Percentiles rank a stretch among this genome's conserved stretches.
Evolutionary conservation across 2,329 filamentous ascomycete species (phyloP).

Genomic region (Colletotrichum sp.): DNA sequence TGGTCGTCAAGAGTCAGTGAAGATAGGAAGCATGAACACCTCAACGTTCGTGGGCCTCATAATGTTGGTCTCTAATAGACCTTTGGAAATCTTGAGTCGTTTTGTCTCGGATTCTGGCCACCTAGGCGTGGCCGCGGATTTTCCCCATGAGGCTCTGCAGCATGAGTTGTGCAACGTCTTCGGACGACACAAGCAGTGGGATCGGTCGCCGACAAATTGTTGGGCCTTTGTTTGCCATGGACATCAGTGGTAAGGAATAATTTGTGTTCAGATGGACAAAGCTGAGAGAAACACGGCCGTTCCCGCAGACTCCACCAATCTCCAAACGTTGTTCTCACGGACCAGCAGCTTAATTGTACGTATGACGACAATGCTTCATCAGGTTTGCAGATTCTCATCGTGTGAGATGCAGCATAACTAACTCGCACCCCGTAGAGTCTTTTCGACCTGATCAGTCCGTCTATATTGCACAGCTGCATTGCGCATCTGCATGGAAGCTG

Average conservation of each 20-base stretch:
- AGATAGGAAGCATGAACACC: background rate
- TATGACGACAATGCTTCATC: background rate
- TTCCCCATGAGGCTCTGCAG: background rate
- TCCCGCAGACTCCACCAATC: background rate
- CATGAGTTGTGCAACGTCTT: background rate
- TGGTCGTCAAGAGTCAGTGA: background rate
- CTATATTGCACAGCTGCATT: background rate
- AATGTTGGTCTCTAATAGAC: background rate
- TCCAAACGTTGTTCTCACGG: background rate
- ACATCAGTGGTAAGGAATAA: background rate
- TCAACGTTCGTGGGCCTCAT: background rate
- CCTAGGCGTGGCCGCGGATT: background rate
- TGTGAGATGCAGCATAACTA: background rate
- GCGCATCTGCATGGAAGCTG: background rate
- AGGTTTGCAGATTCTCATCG: background rate
- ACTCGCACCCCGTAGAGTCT: background rate
- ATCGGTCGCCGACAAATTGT: background rate
- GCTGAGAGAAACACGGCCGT: background rate
- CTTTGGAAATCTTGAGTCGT: background rate
- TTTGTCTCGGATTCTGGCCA: background rate
- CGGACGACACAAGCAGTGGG: background rate
- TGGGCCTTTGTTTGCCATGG: background rate
- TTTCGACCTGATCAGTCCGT: background rate
- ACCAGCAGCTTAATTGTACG: slow-evolving; percentile 4
- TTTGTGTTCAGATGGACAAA: background rate